Base-by-base conservation (phyloP, 2,329 filamentous ascomycete genomes). In the Fusarium sterilihyphosum region DNA sequence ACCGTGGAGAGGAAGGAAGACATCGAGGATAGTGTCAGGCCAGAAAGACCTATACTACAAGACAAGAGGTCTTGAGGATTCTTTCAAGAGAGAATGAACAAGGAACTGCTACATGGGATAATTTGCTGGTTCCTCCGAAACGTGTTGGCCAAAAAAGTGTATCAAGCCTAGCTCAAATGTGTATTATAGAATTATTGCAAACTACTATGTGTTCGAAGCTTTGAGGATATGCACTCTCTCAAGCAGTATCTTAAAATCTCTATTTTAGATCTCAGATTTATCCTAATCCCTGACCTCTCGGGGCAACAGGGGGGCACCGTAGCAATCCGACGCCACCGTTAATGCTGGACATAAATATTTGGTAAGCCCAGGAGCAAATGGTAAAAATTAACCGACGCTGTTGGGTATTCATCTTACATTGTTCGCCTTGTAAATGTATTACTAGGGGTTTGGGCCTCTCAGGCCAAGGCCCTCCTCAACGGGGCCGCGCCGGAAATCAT, bases 321-420 rank as follows among this genome's bases (percentile, higher is more conserved):
- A 60, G 6, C 17, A 35, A 35, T n/a, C n/a, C 8, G 2, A 12
- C 8, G n/a, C 43, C 6, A 38, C 12, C 2, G 16, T n/a, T 3
- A 11, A 20, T 3, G 5, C 13, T 26, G 17, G 33, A 14, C 4
- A 53, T 3, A 4, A 20, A 24, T n/a, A 33, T 12, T 1, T 35
- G 0, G 31, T 5, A 17, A 9, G 6, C 7, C 4, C 11, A 38
- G 6, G 2, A 38, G 2, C 2, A 29, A n/a, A 20, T 14, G 4
- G 9, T 8, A 8, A 11, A 10, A 24, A 16, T 35, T 3, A 13
- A 35, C 13, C 6, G 16, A 31, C 7, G 5, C 5, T n/a, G 10
- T 31, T 50, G 8, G 5, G 29, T n/a, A 9, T 47, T 2, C 2
- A 9, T 33, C 33, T 33, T 33, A 33, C 18, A 8, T 47, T 29